Conservation (phyloP, 306 rosid species). For the Geum urbanum region DNA sequence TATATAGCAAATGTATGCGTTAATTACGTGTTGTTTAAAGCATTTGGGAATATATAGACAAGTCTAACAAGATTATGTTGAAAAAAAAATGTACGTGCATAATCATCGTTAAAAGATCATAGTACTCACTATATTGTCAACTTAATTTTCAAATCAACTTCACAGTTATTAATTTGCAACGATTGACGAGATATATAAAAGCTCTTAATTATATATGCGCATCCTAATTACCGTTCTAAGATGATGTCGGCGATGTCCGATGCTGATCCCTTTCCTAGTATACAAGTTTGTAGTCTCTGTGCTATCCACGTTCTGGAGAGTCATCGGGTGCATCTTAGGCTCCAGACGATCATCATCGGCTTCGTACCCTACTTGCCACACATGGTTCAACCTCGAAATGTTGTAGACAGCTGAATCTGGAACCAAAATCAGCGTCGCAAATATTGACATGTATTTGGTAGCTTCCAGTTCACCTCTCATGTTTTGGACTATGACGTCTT, state of each 20-base stretch:
- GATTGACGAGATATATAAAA: no score
- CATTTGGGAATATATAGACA: no score
- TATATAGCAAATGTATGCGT: no score
- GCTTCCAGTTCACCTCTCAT: background rate
- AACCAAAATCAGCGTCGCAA: constrained; percentile 39
- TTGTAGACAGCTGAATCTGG: constrained; percentile 8
- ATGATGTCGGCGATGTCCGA: constrained; percentile 21
- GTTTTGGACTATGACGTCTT: background rate
- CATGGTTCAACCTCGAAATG: constrained; percentile 41
- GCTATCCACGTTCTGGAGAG: constrained; percentile 57
- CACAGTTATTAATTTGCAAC: no score
- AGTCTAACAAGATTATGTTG: no score
- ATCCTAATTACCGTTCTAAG: constrained; percentile 44
- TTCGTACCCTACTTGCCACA: constrained; percentile 66
- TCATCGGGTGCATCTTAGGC: constrained; percentile 39
- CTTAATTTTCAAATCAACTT: no score
- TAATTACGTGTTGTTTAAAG: no score
- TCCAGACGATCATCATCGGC: background rate
- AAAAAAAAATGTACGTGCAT: no score
- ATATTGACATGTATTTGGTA: constrained; percentile 9
- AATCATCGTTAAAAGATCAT: no score
- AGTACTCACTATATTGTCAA: no score
- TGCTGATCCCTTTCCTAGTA: background rate
- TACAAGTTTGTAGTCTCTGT: constrained; percentile 49
- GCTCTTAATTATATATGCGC: background rate